These are phyloP conservation scores for Actinidia chinensis DNA, from an alignment of 179 eudicot species.

Conservation along the genomic window DNA sequence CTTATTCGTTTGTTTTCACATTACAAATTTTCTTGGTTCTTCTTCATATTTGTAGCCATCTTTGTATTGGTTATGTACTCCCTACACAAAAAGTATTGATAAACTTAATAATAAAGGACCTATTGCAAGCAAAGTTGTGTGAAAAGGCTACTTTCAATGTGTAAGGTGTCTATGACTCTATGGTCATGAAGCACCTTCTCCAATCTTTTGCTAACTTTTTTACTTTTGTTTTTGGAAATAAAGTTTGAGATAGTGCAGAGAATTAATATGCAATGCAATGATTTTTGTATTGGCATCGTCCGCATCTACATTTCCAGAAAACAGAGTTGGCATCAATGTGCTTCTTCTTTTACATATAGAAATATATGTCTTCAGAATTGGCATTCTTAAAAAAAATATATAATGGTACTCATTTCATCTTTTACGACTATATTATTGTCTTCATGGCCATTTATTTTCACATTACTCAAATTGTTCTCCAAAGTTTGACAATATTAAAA, in stretches of 20 bases:
- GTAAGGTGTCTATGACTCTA: constrained; percentile 17
- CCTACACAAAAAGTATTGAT: no score
- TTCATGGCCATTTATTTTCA: no score
- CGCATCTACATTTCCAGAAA: background rate
- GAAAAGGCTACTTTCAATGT: constrained; percentile 23
- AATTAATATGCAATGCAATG: background rate
- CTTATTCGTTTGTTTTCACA: no score
- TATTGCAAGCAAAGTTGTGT: constrained; percentile 21
- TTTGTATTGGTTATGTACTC: no score
- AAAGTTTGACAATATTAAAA: background rate
- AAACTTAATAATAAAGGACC: background rate
- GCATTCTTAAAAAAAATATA: no score
- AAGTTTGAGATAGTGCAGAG: background rate
- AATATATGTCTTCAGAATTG: no score
- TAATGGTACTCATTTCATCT: no score
- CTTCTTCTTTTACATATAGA: no score
- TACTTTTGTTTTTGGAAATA: background rate
- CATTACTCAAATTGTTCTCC: constrained; percentile 5
- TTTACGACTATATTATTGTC: no score
- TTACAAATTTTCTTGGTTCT: no score
- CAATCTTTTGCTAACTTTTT: constrained; percentile 16
- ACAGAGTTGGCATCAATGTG: constrained; percentile 6
- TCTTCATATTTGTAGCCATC: no score
- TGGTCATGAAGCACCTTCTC: constrained; percentile 32
- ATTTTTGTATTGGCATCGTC: constrained; percentile 20